A percentile compares a stretch with the other conserved stretches of the same genome.
Conservation (phyloP, 1,284 basidiomycete species). For the Sanghuangporus sanghuang region DNA sequence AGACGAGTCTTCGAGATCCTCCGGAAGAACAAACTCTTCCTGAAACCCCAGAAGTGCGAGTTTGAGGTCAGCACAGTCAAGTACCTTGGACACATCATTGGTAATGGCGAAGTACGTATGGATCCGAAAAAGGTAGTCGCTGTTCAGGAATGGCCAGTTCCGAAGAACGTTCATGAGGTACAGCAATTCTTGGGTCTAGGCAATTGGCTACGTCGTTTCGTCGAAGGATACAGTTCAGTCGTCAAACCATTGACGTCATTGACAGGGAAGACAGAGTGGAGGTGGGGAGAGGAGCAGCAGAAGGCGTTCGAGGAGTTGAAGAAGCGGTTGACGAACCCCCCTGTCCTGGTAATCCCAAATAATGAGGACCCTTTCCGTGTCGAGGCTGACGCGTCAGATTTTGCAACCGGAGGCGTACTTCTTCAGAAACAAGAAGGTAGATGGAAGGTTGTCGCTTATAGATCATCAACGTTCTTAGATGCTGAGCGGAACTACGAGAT, state of each 20-base stretch:
- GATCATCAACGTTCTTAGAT: slow-evolving; percentile 27
- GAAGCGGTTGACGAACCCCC: background rate
- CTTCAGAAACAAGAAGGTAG: slow-evolving; percentile 14
- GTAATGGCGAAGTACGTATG: too few species aligned
- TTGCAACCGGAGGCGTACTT: slow-evolving; percentile 3
- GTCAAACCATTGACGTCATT: background rate
- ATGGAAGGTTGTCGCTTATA: slow-evolving; percentile 26
- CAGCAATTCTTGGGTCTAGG: background rate
- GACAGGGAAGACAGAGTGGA: background rate
- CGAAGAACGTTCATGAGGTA: too few species aligned
- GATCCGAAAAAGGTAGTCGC: too few species aligned
- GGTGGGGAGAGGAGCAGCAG: background rate
- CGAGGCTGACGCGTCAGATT: slow-evolving; percentile 6
- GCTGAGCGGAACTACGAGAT: slow-evolving; percentile 39
- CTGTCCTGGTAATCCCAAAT: background rate
- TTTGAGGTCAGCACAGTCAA: too few species aligned
- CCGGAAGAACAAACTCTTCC: too few species aligned
- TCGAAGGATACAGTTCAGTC: background rate
- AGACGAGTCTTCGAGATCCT: too few species aligned
- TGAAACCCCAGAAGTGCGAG: too few species aligned
- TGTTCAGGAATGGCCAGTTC: too few species aligned
- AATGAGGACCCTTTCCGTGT: too few species aligned
- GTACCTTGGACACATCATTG: too few species aligned
- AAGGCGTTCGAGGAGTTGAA: background rate
- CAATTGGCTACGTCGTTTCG: background rate